Evolutionary conservation across 2,329 filamentous ascomycete genomes (phyloP).

Genomic region (Cladophialophora bantiana): DNA sequence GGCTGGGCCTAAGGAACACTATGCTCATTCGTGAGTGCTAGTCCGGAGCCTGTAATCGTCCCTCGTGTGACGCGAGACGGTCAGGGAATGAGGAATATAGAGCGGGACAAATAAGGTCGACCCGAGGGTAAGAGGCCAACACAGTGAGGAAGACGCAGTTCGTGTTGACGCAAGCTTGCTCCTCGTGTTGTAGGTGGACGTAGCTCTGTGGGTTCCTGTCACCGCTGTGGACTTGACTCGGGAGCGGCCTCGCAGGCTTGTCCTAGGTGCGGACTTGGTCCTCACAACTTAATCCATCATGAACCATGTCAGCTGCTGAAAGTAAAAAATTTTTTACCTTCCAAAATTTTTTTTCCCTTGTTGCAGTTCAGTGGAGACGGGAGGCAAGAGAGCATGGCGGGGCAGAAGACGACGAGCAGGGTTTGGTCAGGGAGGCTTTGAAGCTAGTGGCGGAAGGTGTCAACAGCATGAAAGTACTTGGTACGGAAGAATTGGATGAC

Average conservation of each 20-base stretch:
- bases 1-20: constrained; percentile 1
- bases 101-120: constrained; percentile 4
- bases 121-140: constrained; percentile 14
- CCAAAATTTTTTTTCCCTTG: neutral
- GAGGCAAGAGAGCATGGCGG: constrained; percentile 1
- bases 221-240: neutral
- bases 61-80: constrained; percentile 24
- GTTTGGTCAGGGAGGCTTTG: neutral
- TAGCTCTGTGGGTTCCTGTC: neutral
- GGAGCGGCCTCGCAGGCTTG: constrained; percentile 3
- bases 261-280: neutral
- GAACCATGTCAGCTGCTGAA: constrained; percentile 7
- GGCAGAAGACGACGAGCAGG: constrained; percentile 1
- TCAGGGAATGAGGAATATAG: constrained; percentile 27
- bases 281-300: constrained; percentile 5
- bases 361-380: constrained; percentile 2
- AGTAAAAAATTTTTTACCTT: neutral
- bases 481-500: constrained; percentile 1
- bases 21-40: constrained; percentile 10
- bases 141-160: constrained; percentile 13
- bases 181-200: constrained; percentile 4
- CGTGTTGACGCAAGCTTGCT: constrained; percentile 9
- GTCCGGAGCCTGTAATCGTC: constrained; percentile 9
- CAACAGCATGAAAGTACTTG: neutral
- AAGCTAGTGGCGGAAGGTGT: constrained; percentile 4